A percentile compares a stretch with the other conserved stretches of the same genome.
phyloP scores from a whole-genome alignment of 2,329 filamentous ascomycete species.

The Xylaria sp. region DNA sequence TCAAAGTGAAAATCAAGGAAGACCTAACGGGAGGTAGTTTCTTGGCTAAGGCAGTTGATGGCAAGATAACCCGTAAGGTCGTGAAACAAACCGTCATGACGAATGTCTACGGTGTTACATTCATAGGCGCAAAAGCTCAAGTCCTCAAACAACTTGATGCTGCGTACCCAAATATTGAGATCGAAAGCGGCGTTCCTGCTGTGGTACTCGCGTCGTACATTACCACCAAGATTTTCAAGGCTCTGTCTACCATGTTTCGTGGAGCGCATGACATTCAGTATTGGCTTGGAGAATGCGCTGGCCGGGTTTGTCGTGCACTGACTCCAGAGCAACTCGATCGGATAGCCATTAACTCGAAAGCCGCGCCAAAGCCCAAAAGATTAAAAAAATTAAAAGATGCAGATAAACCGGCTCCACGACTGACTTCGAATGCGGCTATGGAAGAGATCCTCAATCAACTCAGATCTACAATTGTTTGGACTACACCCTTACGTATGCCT shows the following conservation, averaged over 20 bases:
- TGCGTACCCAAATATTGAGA: constrained; percentile 73
- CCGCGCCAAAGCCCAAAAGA: constrained; percentile 34
- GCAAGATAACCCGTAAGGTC: constrained; percentile 91
- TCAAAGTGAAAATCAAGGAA: constrained; percentile 75
- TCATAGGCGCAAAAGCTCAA: constrained; percentile 87
- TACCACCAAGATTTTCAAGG: constrained; percentile 84
- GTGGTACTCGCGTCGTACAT: constrained; percentile 76
- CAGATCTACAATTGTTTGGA: constrained; percentile 92
- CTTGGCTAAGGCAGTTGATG: constrained; percentile 73
- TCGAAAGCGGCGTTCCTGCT: constrained; percentile 61
- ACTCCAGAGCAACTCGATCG: constrained; percentile 80
- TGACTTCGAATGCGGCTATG: constrained; percentile 38
- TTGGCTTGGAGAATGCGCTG: constrained; percentile 92
- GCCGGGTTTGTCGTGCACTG: constrained; percentile 82
- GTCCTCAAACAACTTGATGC: constrained; percentile 83
- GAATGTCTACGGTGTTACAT: constrained; percentile 99
- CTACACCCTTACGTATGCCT: constrained; percentile 90
- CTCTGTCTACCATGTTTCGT: constrained; percentile 87
- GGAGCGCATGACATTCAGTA: constrained; percentile 95
- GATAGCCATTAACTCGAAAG: constrained; percentile 58
- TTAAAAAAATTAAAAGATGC: constrained; percentile 27
- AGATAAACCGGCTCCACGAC: neutral
- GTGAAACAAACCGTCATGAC: constrained; percentile 99
- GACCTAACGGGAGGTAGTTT: constrained; percentile 70
- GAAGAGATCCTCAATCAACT: constrained; percentile 69